Conservation (phyloP, 345 rosid species). For the Brassica incana region DNA sequence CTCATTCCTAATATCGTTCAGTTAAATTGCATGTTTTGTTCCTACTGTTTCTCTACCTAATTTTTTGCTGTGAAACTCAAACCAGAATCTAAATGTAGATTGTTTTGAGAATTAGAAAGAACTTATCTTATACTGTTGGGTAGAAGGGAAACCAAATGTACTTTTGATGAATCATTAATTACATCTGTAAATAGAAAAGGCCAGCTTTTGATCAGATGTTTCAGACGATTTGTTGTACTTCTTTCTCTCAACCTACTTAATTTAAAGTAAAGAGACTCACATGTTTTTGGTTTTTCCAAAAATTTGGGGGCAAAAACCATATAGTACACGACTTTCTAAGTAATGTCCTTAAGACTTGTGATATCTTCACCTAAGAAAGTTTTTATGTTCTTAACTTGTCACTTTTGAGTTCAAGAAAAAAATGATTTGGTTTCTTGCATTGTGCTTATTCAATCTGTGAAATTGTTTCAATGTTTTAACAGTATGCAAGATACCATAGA, state of each 20-base stretch:
- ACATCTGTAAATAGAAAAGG: conserved; percentile 28
- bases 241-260: conserved; percentile 17
- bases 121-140: neutral
- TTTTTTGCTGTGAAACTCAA: conserved; percentile 7
- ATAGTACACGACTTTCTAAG: conserved; percentile 3
- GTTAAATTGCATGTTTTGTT: conserved; percentile 6
- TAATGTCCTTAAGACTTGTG: neutral
- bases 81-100: conserved; percentile 15
- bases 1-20: conserved; percentile 12
- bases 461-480: conserved; percentile 16
- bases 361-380: neutral
- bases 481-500: conserved; percentile 57
- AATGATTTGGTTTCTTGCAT: conserved; percentile 5
- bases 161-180: conserved; percentile 27
- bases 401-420: neutral
- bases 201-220: conserved; percentile 37
- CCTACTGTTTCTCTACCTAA: neutral
- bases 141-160: conserved; percentile 33
- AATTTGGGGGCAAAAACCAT: neutral
- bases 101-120: conserved; percentile 15
- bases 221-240: conserved; percentile 25
- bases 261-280: conserved; percentile 26
- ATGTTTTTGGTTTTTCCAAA: conserved; percentile 15
- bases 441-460: conserved; percentile 1
- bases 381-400: neutral